Evolutionary conservation across 805 yeast genomes (phyloP).

Genomic region (Kodamaea neixiangensis): DNA sequence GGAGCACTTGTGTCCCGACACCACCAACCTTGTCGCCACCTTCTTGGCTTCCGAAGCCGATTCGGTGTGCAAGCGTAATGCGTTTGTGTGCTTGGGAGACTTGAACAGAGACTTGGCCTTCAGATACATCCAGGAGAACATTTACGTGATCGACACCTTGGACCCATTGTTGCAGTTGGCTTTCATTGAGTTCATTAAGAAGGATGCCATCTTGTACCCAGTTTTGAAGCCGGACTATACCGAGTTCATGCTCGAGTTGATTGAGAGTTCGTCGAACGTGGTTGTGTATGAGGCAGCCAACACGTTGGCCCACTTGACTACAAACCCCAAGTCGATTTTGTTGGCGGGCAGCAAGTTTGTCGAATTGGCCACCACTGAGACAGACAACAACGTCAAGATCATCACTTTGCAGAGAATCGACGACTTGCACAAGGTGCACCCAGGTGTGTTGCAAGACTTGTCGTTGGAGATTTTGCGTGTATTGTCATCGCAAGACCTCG

Average conservation of each 20-base stretch:
- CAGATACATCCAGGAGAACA: conserved; percentile 73
- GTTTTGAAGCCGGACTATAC: conserved; percentile 71
- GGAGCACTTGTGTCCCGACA: conserved; percentile 90
- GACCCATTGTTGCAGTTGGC: conserved; percentile 88
- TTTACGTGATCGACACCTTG: conserved; percentile 56
- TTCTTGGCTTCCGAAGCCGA: conserved; percentile 84
- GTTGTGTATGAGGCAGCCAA: conserved; percentile 92
- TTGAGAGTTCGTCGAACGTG: conserved; percentile 67
- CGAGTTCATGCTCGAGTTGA: conserved; percentile 66
- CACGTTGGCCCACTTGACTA: conserved; percentile 64
- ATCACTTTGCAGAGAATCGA: conserved; percentile 86
- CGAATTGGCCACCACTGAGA: conserved; percentile 84
- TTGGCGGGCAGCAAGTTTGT: conserved; percentile 85
- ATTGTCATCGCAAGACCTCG: conserved; percentile 84
- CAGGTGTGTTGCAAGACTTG: conserved; percentile 81
- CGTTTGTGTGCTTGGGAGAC: conserved; percentile 82
- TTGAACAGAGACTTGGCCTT: conserved; percentile 85
- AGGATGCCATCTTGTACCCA: conserved; percentile 67
- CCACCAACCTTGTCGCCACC: conserved; percentile 76
- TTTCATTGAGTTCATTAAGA: conserved; percentile 86
- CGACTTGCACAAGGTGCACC: conserved; percentile 69
- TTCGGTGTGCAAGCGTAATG: conserved; percentile 93
- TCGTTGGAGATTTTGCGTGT: conserved; percentile 85
- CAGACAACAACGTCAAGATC: conserved; percentile 94
- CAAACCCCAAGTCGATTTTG: conserved; percentile 62